These are phyloP conservation scores for Rubia yunnanensis DNA, from an alignment of 257 asterid species.

Conservation along the genomic window DNA sequence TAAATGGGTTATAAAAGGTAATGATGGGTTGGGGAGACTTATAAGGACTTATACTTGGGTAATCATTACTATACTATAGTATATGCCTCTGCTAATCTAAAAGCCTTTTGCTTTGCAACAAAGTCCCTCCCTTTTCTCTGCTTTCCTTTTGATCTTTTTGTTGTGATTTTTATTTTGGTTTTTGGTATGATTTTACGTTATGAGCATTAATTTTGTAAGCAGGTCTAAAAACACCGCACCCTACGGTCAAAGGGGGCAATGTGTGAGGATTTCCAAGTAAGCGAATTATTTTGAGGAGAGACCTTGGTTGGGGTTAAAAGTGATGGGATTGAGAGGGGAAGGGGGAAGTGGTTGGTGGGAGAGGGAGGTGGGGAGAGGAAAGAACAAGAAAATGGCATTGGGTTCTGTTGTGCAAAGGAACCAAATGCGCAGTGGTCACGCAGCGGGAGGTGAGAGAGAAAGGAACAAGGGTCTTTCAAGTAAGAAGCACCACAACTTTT, in stretches of 20 bases:
- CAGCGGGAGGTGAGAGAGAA: too few species aligned
- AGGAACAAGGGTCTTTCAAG: not conserved
- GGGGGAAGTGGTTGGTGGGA: slow-evolving; percentile 18
- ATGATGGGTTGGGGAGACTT: slow-evolving; percentile 41
- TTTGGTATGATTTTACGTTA: too few species aligned
- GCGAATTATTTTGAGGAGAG: too few species aligned
- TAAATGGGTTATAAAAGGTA: slow-evolving; percentile 29
- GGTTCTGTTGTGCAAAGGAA: not conserved
- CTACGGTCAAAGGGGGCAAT: not conserved
- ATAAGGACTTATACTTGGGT: slow-evolving; percentile 23
- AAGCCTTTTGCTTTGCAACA: not conserved
- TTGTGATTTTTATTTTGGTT: too few species aligned
- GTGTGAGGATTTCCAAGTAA: not conserved
- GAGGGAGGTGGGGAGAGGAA: slow-evolving; percentile 10
- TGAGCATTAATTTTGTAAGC: too few species aligned
- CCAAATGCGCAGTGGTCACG: too few species aligned
- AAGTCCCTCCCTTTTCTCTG: not conserved
- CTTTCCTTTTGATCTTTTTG: not conserved
- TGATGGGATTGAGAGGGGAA: slow-evolving; percentile 14
- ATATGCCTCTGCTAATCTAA: not conserved
- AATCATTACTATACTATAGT: slow-evolving; percentile 25
- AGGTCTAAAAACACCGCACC: too few species aligned
- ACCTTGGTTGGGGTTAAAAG: slow-evolving; percentile 2
- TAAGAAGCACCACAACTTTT: slow-evolving; percentile 16
- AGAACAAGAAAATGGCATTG: slow-evolving; percentile 8